These are phyloP conservation scores for Triticum timopheevii DNA, from an alignment of 176 grass and related monocot genomes.

Conservation along the genomic window DNA sequence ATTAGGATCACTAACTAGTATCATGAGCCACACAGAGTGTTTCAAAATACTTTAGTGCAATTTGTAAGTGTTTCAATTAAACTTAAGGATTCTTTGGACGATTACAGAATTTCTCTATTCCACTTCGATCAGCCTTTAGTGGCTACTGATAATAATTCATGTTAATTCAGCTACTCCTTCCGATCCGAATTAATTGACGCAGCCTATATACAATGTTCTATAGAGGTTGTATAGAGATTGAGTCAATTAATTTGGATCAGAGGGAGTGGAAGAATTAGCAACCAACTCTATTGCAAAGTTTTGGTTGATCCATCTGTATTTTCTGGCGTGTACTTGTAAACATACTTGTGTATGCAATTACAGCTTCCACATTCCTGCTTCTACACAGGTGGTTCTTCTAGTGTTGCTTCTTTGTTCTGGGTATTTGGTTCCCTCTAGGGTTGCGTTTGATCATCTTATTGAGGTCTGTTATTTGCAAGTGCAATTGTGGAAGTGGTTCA, in stretches of 20 bases:
- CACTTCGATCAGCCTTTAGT: no score
- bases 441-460: background rate
- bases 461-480: no score
- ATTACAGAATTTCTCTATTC: background rate
- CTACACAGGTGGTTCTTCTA: background rate
- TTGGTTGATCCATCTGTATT: background rate
- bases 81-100: background rate
- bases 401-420: background rate
- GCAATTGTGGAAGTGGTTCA: background rate
- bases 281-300: no score
- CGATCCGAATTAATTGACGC: no score
- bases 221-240: no score
- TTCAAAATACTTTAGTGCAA: background rate
- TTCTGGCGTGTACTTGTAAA: background rate
- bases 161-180: background rate
- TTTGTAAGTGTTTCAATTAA: background rate
- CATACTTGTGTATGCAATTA: background rate
- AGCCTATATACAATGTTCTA: no score
- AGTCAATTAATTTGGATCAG: no score
- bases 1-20: background rate
- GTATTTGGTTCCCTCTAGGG: background rate
- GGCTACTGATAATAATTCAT: no score
- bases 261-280: no score
- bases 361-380: background rate
- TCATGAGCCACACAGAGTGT: background rate